These are phyloP conservation scores for Pholiota adiposa DNA, from an alignment of 1,284 basidiomycete species.

Conservation along the genomic window DNA sequence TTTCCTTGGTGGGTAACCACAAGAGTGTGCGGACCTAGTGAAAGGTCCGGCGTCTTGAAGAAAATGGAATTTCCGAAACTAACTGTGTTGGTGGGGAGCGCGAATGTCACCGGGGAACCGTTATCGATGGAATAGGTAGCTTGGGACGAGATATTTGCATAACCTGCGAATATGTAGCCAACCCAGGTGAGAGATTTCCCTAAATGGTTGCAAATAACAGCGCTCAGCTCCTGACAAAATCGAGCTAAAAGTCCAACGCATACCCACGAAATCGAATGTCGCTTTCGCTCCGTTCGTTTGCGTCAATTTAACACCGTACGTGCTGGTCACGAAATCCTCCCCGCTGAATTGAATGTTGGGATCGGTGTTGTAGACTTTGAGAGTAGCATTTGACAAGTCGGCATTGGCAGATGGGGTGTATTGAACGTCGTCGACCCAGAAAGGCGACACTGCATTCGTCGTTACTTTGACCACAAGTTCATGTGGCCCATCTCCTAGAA, in stretches of 20 bases:
- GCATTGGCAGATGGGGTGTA: not conserved
- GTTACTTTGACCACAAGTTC: not conserved
- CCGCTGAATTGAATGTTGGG: not conserved
- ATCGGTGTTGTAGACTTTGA: not conserved
- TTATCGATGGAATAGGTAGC: not conserved
- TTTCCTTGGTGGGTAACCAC: not conserved
- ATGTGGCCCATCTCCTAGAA: not conserved
- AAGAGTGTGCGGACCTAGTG: not conserved
- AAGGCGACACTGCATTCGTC: not conserved
- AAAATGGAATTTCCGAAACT: not conserved
- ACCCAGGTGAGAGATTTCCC: not conserved
- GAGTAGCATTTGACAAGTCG: not conserved
- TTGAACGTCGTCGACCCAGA: not conserved
- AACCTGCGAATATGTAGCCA: not conserved
- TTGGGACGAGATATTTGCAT: not conserved
- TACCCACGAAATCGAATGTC: not conserved
- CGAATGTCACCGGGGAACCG: not conserved
- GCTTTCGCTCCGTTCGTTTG: not conserved
- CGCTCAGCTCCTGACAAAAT: not conserved
- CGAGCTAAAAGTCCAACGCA: not conserved
- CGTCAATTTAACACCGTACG: not conserved
- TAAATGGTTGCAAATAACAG: not conserved
- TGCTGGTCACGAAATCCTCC: not conserved
- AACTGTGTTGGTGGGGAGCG: not conserved
- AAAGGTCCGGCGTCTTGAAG: not conserved